Evolutionary conservation across 768 basidiomycete species (phyloP), one percentile per base, ranked within the genome.

Genomic region (Hebeloma cylindrosporum): DNA sequence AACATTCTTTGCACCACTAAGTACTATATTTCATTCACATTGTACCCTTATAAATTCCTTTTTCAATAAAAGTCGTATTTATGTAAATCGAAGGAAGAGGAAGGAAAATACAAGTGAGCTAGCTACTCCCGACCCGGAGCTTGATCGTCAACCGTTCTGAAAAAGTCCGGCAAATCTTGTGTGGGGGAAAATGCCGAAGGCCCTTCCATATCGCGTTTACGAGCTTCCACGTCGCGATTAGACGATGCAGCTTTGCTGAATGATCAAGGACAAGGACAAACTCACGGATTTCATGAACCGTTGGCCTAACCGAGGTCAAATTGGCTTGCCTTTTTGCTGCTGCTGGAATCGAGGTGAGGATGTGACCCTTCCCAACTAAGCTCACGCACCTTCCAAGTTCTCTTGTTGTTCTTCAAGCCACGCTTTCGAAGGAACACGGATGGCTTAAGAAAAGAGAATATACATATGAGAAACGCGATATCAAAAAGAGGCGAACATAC

Each of bases 371-470:
- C 25, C 22, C 16, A 8, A 14, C 13, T 36, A 36, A 9, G 21
- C n/a, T n/a, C 22, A 13, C 43, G 43, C 35, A 47, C 48, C 25
- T 38, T 50, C 50, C 11, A 52, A 28, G 6, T 48, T 52, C 31
- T 58, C 59, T 25, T 53, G 44, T 25, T 60, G 53, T 23, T 55
- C 53, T 34, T 60, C 59, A 18, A 58, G 50, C 35, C 45, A 60
- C 5, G 59, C 59, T 42, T 60, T 60, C 7, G 59, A 60, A 11
- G 51, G 51, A 7, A 32, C 36, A 17, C 43, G 45, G 27, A 46
- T 42, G 35, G 58, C 57, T 58, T n/a, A 30, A 36, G 26, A 30
- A 23, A 5, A 21, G 30, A 28, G 7, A 20, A n/a, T 29, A 22
- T 7, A 34, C 8, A 5, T n/a, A 26, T 43, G 21, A 33, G 35